phyloP scores from a whole-genome alignment of 441 rosid species.

The Eruca vesicaria region DNA sequence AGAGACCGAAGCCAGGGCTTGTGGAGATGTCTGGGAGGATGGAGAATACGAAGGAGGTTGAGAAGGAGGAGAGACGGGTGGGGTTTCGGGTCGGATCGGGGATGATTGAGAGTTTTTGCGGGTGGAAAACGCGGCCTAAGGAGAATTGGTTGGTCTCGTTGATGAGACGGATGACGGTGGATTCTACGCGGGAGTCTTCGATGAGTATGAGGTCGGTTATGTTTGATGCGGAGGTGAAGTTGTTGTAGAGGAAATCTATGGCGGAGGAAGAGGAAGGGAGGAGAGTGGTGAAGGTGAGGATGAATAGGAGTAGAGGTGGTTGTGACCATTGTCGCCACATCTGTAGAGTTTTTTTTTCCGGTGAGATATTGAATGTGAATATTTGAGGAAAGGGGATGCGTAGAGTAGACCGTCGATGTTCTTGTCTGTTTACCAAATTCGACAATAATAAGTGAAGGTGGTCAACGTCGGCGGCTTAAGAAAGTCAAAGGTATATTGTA shows the following conservation, averaged over 20 bases:
- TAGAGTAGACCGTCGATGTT: neutral
- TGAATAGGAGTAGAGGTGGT: slow-evolving; percentile 5
- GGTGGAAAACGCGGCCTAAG: slow-evolving; percentile 61
- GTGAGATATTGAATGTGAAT: slow-evolving; percentile 13
- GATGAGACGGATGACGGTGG: slow-evolving; percentile 54
- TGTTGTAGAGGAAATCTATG: slow-evolving; percentile 64
- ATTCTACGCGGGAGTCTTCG: slow-evolving; percentile 54
- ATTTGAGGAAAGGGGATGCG: slow-evolving; percentile 2
- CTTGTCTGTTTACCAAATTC: neutral
- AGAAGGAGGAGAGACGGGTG: slow-evolving; percentile 60
- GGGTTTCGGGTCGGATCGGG: slow-evolving; percentile 39
- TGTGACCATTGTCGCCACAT: slow-evolving; percentile 17
- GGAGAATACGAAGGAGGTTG: slow-evolving; percentile 81
- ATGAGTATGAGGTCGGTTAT: slow-evolving; percentile 48
- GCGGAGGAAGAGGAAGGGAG: slow-evolving; percentile 34
- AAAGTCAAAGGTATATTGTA: slow-evolving; percentile 18
- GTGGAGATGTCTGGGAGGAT: slow-evolving; percentile 61
- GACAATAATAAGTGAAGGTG: neutral
- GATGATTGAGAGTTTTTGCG: slow-evolving; percentile 46
- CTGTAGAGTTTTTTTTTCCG: neutral
- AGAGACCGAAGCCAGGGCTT: slow-evolving; percentile 81
- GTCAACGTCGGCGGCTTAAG: slow-evolving; percentile 33
- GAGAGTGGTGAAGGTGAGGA: slow-evolving; percentile 2
- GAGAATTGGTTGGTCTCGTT: slow-evolving; percentile 61
- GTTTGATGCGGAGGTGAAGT: slow-evolving; percentile 45